phyloP scores from a whole-genome alignment of 176 grass and related monocot species.

The Elymus sibiricus region DNA sequence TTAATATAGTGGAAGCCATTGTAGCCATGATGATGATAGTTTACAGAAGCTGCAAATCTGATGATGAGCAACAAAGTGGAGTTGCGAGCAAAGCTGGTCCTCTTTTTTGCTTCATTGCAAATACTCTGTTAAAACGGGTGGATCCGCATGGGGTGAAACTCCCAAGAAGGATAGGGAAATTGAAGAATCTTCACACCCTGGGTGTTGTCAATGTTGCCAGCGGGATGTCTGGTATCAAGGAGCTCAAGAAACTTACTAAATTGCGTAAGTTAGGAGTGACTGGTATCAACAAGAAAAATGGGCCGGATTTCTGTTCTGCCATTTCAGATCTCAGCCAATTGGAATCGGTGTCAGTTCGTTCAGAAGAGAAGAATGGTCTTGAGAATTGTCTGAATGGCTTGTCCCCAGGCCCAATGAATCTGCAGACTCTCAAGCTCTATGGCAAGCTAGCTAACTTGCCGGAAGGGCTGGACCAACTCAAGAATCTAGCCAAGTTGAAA shows the following conservation, averaged over 20 bases:
- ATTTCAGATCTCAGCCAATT: background rate
- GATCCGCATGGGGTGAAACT: background rate
- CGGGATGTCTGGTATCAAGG: accelerated
- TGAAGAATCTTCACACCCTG: background rate
- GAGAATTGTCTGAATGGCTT: background rate
- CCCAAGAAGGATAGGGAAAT: background rate
- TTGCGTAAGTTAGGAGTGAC: background rate
- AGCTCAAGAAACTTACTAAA: background rate
- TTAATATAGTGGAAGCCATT: no score
- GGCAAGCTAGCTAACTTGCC: background rate
- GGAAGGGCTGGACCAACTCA: background rate
- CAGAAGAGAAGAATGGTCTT: background rate
- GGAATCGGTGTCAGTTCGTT: background rate
- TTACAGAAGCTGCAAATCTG: background rate
- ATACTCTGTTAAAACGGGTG: no score
- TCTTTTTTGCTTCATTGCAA: no score
- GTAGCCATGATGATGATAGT: no score
- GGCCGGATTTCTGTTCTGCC: background rate
- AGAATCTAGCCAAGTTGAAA: no score
- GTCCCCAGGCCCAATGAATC: background rate
- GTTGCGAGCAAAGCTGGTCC: background rate
- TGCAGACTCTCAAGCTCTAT: background rate
- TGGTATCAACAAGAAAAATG: background rate
- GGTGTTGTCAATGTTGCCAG: background rate
- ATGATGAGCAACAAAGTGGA: no score